Base-by-base conservation (phyloP, 305 asterid genomes). In the Striga hermonthica region DNA sequence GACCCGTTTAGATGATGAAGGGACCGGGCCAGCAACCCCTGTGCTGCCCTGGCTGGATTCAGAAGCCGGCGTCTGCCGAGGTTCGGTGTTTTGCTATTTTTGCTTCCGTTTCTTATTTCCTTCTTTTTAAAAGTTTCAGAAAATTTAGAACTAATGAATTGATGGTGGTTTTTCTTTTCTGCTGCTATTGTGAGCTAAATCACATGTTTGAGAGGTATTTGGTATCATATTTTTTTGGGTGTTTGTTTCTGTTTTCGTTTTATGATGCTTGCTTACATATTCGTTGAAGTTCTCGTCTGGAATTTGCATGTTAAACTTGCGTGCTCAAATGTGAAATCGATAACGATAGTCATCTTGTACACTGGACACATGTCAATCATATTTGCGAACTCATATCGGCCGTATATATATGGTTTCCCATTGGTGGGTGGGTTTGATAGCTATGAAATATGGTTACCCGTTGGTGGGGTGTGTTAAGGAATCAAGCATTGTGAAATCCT, bases 41-140 rank as follows among this genome's bases (percentile, higher is more conserved):
- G 35, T 12, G 38, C 62, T 36, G 54, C 36, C 54, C 50, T 70
- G n/a, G 12, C 62, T 69, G 50, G 68, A 55, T 43, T 41, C 80
- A 45, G 70, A 67, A 49, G 72, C 74, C 57, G 70, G 44, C 60
- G 61, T 67, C 66, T 65, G 62, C 75, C 64, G 78, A 66, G 86
- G 89, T 86, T 62, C 44, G 66, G 73, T 11, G 41, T 45, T 0
- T 73, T 70, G 54, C n/a, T 74, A 10, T 59, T 65, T 11, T 47
- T 28, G 11, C 8, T 48, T 12, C n/a, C 4, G 11, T 13, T 3
- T 10, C n/a, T 9, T 55, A 5, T 10, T 12, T 3, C 31, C 9
- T 6, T 35, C 41, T 34, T 36, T 43, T 14, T 6, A 12, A 10
- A 1, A 4, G 49, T 4, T 6, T 16, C 9, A n/a, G 58, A 8